These are phyloP conservation scores for Krasilnikovozyma curviuscula DNA, from an alignment of 768 basidiomycete species.

Conservation along the genomic window DNA sequence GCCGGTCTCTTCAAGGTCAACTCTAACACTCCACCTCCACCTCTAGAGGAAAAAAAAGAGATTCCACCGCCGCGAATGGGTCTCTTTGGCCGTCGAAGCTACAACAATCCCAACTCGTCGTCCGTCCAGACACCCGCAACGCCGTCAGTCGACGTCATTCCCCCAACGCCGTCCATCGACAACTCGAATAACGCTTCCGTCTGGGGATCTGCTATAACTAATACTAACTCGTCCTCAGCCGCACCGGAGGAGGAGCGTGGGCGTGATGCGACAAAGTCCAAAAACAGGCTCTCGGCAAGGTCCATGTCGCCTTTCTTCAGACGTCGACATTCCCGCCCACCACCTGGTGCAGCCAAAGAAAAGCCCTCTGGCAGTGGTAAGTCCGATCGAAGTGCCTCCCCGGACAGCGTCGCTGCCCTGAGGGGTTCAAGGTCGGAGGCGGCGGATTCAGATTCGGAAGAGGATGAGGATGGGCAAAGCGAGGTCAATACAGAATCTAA, in stretches of 20 bases:
- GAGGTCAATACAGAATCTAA: constrained; percentile 22
- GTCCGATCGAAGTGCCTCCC: constrained; percentile 30
- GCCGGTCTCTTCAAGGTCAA: constrained; percentile 6
- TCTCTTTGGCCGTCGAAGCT: not conserved
- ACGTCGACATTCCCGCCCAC: constrained; percentile 37
- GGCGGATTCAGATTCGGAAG: constrained; percentile 21
- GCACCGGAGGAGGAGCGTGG: constrained; percentile 17
- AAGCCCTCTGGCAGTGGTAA: constrained; percentile 22
- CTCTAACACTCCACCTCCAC: constrained; percentile 1
- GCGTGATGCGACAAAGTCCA: constrained; percentile 17
- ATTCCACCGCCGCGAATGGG: not conserved
- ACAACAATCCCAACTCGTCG: constrained; percentile 27
- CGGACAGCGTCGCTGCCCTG: constrained; percentile 36
- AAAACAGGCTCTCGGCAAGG: constrained; percentile 33
- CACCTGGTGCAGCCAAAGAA: too few relatives aligned
- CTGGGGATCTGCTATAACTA: not conserved
- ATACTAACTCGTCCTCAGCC: not conserved
- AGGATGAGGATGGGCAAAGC: constrained; percentile 14
- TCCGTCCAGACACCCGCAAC: constrained; percentile 38
- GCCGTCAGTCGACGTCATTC: constrained; percentile 21
- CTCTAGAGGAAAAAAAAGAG: not conserved
- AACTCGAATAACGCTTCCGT: constrained; percentile 21
- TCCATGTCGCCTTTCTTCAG: constrained; percentile 59
- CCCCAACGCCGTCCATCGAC: constrained; percentile 30
- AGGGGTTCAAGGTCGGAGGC: constrained; percentile 36